Evolutionary conservation across 768 basidiomycete species (phyloP).

Genomic region (Suillus luteus): DNA sequence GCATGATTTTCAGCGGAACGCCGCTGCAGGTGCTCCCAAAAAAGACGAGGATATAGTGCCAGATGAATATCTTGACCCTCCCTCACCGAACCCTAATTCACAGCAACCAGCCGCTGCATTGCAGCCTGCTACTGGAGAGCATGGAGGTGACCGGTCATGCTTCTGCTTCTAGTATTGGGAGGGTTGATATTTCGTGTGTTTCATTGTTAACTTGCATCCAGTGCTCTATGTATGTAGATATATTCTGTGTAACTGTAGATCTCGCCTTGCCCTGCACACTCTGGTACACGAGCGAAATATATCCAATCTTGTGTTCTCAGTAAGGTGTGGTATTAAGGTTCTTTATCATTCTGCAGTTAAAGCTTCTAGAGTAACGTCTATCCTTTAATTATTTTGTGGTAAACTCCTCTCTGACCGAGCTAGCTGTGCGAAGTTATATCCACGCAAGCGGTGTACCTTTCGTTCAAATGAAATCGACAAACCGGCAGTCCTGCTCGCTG

Average conservation of each 20-base stretch:
- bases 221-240: background rate
- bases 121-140: background rate
- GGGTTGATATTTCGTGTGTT: background rate
- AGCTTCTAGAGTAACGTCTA: background rate
- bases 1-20: too few species aligned
- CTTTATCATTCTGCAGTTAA: background rate
- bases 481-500: background rate
- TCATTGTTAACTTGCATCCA: background rate
- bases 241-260: background rate
- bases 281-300: background rate
- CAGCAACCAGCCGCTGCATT: background rate
- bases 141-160: background rate
- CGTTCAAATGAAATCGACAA: background rate
- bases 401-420: slow-evolving; percentile 66
- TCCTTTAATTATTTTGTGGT: slow-evolving; percentile 26
- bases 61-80: background rate
- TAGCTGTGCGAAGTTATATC: too few species aligned
- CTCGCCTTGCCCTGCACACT: background rate
- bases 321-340: background rate
- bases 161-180: background rate
- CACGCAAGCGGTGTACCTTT: slow-evolving; percentile 30
- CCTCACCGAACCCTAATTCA: background rate
- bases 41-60: background rate
- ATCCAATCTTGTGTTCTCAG: background rate
- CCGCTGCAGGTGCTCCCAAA: background rate